These are phyloP conservation scores for Pseudogymnoascus sp. DNA, from an alignment of 2,329 filamentous ascomycete genomes.

Conservation along the genomic window DNA sequence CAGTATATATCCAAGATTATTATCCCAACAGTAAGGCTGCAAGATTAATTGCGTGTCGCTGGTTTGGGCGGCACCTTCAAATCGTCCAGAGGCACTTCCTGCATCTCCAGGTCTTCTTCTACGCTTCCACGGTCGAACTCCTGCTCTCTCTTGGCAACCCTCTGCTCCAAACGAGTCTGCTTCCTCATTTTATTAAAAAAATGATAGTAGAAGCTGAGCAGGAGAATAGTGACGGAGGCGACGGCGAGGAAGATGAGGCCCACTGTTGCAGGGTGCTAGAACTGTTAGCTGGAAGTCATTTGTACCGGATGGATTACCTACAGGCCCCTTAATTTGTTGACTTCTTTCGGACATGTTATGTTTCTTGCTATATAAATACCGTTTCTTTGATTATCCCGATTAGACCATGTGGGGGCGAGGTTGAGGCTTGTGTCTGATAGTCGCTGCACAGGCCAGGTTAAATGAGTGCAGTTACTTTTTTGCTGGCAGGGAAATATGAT, in stretches of 20 bases:
- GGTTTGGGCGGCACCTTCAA: conserved; percentile 3
- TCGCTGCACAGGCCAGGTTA: background rate
- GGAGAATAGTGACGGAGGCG: background rate
- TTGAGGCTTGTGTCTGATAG: background rate
- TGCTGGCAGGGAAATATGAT: background rate
- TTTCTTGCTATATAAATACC: background rate
- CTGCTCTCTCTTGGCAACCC: background rate
- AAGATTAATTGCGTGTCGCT: background rate
- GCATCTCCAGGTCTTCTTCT: background rate
- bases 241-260: background rate
- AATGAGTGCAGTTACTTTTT: background rate
- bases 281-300: background rate
- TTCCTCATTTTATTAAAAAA: background rate
- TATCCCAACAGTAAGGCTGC: background rate
- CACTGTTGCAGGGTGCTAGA: background rate
- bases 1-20: background rate
- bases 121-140: background rate
- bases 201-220: background rate
- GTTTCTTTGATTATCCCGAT: background rate
- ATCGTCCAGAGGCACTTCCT: background rate
- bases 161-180: background rate
- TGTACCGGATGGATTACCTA: background rate
- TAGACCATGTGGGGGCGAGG: background rate
- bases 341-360: background rate
- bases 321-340: background rate